These are phyloP conservation scores for Parmelia sp. DNA, from an alignment of 495 filamentous ascomycete species.

Conservation along the genomic window DNA sequence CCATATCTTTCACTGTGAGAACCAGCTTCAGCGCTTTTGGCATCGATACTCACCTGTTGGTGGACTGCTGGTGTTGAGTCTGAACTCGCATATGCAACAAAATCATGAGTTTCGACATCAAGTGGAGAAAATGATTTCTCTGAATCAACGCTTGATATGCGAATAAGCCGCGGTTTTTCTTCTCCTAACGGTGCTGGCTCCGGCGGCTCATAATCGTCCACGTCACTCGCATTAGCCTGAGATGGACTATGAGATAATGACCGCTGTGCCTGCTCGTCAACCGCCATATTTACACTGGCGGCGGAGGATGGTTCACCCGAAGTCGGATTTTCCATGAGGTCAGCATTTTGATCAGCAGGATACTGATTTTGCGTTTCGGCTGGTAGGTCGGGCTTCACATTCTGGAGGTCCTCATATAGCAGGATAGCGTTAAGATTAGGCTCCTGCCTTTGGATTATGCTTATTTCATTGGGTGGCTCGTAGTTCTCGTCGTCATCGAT, in stretches of 20 bases:
- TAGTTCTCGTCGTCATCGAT: slow-evolving; percentile 14
- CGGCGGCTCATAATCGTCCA: slow-evolving; percentile 55
- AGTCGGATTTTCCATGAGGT: background rate
- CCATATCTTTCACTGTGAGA: slow-evolving; percentile 10
- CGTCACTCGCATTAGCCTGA: slow-evolving; percentile 24
- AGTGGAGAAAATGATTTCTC: slow-evolving; percentile 10
- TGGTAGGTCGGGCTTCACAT: background rate
- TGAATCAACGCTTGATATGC: slow-evolving; percentile 1
- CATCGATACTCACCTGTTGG: background rate
- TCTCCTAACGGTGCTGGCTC: slow-evolving; percentile 39
- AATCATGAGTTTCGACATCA: slow-evolving; percentile 2
- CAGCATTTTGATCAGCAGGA: background rate
- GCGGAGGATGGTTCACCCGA: slow-evolving; percentile 1
- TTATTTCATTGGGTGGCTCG: slow-evolving; percentile 20
- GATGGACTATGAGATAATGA: slow-evolving; percentile 3
- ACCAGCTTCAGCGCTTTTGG: background rate
- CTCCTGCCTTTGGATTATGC: background rate
- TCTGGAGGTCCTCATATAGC: background rate
- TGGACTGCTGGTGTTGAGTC: background rate
- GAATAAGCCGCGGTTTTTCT: slow-evolving; percentile 1
- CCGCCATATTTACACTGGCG: background rate
- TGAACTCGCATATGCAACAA: background rate
- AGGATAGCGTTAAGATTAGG: background rate
- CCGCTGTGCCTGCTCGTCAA: background rate
- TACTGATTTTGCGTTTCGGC: background rate